Conservation (phyloP, 495 filamentous ascomycete genomes). For the Neurospora sp. region DNA sequence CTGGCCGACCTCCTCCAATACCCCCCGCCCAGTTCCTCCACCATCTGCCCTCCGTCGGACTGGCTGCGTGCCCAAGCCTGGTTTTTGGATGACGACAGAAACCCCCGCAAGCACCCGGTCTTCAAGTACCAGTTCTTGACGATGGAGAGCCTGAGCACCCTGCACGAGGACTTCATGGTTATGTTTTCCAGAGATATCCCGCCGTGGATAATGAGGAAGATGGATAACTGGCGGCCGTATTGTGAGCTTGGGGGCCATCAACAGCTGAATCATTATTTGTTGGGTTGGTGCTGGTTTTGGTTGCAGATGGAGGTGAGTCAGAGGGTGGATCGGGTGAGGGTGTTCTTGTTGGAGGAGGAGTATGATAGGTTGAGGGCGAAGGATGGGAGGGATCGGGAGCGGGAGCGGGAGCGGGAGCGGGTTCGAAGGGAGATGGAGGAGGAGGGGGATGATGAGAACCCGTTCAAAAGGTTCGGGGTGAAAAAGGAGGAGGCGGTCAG, state of each 20-base stretch:
- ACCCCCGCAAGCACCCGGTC: background rate
- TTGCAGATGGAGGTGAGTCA: constrained; percentile 1
- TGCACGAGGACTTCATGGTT: background rate
- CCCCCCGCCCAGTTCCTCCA: background rate
- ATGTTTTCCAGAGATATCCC: background rate
- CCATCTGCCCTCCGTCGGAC: background rate
- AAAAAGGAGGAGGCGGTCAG: background rate
- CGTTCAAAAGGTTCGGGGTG: constrained; percentile 11
- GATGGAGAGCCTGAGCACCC: background rate
- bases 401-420: background rate
- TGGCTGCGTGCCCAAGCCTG: background rate
- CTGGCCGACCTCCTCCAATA: background rate
- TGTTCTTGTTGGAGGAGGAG: background rate
- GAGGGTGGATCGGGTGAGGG: background rate
- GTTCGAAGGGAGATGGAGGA: background rate
- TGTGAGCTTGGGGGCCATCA: background rate
- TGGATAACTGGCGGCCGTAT: background rate
- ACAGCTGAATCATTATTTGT: background rate
- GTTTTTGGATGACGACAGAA: background rate
- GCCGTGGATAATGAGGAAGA: background rate
- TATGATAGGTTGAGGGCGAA: background rate
- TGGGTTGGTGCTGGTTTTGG: background rate
- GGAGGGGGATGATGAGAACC: constrained; percentile 2
- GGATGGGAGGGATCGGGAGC: background rate
- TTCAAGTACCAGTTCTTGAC: background rate